These are phyloP conservation scores for Leptosphaerulina australis DNA, from an alignment of 2,329 filamentous ascomycete species.

Conservation along the genomic window DNA sequence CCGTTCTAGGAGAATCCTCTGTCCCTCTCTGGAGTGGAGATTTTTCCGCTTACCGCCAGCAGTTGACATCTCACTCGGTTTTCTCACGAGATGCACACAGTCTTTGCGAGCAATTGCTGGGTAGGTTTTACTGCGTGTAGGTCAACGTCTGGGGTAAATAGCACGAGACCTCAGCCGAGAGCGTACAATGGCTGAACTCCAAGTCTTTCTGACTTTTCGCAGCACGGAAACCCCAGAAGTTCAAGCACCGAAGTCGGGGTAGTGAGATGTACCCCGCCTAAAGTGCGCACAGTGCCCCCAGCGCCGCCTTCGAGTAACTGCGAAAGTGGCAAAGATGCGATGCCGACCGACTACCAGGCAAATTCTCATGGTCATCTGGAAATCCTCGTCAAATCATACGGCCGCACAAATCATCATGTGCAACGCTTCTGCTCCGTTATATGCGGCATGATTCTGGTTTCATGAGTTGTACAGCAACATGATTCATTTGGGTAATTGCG, in stretches of 20 bases:
- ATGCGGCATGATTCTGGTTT: constrained; percentile 47
- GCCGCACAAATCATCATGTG: constrained; percentile 46
- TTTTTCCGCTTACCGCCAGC: constrained; percentile 21
- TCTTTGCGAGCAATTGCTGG: constrained; percentile 33
- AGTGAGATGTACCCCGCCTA: constrained; percentile 27
- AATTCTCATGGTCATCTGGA: constrained; percentile 47
- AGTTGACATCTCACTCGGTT: constrained; percentile 3
- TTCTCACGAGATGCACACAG: constrained; percentile 13
- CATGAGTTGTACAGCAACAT: constrained; percentile 49
- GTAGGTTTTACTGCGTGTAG: constrained; percentile 31
- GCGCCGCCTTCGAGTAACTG: constrained; percentile 22
- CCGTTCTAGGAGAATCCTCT: constrained; percentile 35
- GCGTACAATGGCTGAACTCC: constrained; percentile 18
- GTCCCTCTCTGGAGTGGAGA: constrained; percentile 23
- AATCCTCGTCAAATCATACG: constrained; percentile 40
- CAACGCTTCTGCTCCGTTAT: constrained; percentile 32
- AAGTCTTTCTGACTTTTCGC: constrained; percentile 17
- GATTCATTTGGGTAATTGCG: constrained; percentile 23
- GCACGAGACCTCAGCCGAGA: constrained; percentile 28
- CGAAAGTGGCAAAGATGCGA: constrained; percentile 28
- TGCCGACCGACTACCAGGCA: constrained; percentile 37
- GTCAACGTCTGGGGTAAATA: constrained; percentile 24
- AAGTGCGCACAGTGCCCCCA: constrained; percentile 22
- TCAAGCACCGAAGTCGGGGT: constrained; percentile 22
- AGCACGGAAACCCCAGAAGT: constrained; percentile 31